Evolutionary conservation across 176 grass and related monocot genomes (phyloP).

Genomic region (Raddia guianensis): DNA sequence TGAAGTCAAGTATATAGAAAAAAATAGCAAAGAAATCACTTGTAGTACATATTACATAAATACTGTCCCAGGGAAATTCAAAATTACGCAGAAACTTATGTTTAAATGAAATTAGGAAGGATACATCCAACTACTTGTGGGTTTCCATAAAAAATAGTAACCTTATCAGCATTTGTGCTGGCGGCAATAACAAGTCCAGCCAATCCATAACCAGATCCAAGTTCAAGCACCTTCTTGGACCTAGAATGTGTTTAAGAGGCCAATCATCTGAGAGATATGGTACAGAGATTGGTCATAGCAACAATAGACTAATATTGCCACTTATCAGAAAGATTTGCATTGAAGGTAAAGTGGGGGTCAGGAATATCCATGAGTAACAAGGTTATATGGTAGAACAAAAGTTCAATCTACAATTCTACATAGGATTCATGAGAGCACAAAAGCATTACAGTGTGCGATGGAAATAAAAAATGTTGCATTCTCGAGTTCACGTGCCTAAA

Average conservation of each 20-base stretch:
- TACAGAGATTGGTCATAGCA: slow-evolving; percentile 24
- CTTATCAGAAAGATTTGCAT: slow-evolving; percentile 5
- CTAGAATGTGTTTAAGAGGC: slow-evolving; percentile 44
- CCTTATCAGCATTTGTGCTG: slow-evolving; percentile 68
- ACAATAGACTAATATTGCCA: slow-evolving; percentile 13
- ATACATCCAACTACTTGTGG: slow-evolving; percentile 95
- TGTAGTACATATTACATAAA: slow-evolving; percentile 7
- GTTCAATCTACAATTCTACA: background rate
- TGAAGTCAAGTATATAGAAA: background rate
- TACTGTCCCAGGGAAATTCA: background rate
- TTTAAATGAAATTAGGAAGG: slow-evolving; percentile 52
- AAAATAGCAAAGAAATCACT: background rate
- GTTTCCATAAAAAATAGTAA: slow-evolving; percentile 94
- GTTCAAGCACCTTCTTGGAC: slow-evolving; percentile 89
- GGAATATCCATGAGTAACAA: background rate
- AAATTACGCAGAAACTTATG: background rate
- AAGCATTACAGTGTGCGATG: background rate
- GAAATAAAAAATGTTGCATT: slow-evolving; percentile 25
- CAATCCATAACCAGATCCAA: slow-evolving; percentile 92
- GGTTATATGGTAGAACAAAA: slow-evolving; percentile 27
- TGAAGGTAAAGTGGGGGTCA: slow-evolving; percentile 7
- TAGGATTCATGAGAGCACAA: background rate
- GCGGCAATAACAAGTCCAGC: slow-evolving; percentile 79
- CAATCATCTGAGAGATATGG: slow-evolving; percentile 27
- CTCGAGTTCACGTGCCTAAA: slow-evolving; percentile 6